Conservation (phyloP, 805 yeast species). For the Wickerhamiella azymoides region DNA sequence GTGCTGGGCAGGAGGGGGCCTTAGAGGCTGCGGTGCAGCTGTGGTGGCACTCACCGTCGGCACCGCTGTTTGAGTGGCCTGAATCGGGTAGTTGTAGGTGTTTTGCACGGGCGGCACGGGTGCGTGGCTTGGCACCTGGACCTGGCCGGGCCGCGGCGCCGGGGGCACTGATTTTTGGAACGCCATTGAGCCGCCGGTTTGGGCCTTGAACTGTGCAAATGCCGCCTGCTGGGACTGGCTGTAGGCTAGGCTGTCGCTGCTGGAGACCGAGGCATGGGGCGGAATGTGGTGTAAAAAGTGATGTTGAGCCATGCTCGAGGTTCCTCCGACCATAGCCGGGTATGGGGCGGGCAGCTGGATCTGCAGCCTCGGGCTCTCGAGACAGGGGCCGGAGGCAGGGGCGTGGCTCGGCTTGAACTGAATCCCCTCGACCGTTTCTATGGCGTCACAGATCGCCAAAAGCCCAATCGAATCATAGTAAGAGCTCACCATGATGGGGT, state of each 20-base stretch:
- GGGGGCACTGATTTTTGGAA: constrained; percentile 3
- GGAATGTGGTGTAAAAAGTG: constrained; percentile 18
- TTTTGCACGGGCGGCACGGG: constrained; percentile 5
- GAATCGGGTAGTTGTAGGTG: constrained; percentile 7
- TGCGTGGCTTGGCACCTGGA: constrained; percentile 5
- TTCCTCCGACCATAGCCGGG: constrained; percentile 6
- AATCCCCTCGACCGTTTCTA: constrained; percentile 27
- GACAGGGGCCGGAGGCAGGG: constrained; percentile 7
- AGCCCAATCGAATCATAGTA: constrained; percentile 30
- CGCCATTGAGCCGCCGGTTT: constrained; percentile 4
- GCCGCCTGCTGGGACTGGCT: constrained; percentile 18
- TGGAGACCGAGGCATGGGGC: constrained; percentile 15
- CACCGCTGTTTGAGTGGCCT: neutral
- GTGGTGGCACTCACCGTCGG: neutral
- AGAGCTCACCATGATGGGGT: constrained; percentile 7
- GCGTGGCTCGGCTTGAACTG: constrained; percentile 17
- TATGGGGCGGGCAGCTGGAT: constrained; percentile 12
- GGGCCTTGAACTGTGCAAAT: constrained; percentile 14
- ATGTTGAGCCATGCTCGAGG: constrained; percentile 13
- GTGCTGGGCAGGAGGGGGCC: neutral
- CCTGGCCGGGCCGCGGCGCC: constrained; percentile 6
- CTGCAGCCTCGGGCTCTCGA: constrained; percentile 4
- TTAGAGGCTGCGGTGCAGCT: neutral
- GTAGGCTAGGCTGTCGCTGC: constrained; percentile 15
- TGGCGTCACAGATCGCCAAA: constrained; percentile 29